These are phyloP conservation scores for Cymbidium sinense DNA, from an alignment of 106 monocot species.

Conservation along the genomic window DNA sequence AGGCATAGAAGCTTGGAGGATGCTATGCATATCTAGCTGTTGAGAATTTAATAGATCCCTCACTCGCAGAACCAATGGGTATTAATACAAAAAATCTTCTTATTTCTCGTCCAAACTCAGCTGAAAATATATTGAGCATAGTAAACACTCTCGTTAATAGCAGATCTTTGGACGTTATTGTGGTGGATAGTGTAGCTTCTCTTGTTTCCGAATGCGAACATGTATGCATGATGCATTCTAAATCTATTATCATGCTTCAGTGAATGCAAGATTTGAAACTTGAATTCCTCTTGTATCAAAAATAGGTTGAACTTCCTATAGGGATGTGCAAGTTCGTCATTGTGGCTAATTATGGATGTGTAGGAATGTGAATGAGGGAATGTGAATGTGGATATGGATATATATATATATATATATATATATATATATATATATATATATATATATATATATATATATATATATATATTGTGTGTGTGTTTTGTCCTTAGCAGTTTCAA, in stretches of 20 bases:
- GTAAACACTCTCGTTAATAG: conserved; percentile 64
- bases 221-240: conserved; percentile 24
- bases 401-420: too few species aligned
- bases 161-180: conserved; percentile 79
- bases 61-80: conserved; percentile 61
- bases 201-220: conserved; percentile 71
- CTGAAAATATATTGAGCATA: conserved; percentile 76
- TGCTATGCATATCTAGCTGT: conserved; percentile 80
- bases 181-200: conserved; percentile 91
- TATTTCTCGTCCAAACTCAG: conserved; percentile 54
- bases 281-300: too few species aligned
- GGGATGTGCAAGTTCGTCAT: too few species aligned
- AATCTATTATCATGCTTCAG: conserved; percentile 33
- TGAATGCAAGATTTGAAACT: too few species aligned
- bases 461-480: too few species aligned
- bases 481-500: too few species aligned
- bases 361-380: too few species aligned
- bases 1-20: conserved; percentile 91
- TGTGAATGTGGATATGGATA: too few species aligned
- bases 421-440: too few species aligned
- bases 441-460: too few species aligned
- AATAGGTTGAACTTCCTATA: too few species aligned
- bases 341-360: too few species aligned
- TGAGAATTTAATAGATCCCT: conserved; percentile 73
- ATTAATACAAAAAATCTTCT: conserved; percentile 66